Conservation (phyloP, 352 stramenopile species). For the Phytophthora melonis region DNA sequence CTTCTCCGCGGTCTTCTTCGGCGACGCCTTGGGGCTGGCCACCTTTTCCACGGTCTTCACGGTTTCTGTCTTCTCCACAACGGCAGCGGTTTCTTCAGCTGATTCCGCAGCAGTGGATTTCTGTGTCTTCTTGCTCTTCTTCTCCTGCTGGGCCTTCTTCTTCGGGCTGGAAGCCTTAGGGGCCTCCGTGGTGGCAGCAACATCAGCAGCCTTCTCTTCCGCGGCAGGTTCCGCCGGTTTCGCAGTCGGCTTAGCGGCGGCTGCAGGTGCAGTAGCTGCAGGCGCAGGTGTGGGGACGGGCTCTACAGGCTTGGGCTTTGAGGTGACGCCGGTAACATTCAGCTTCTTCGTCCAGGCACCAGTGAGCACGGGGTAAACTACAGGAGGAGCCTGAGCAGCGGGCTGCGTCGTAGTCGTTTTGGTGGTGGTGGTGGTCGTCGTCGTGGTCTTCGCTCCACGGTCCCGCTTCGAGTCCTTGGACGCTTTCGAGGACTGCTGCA, state of each 20-base stretch:
- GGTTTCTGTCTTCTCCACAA: slow-evolving; percentile 36
- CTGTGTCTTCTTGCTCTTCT: slow-evolving; percentile 50
- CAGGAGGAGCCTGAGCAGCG: slow-evolving; percentile 45
- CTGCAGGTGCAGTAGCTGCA: slow-evolving; percentile 17
- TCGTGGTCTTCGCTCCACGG: slow-evolving; percentile 43
- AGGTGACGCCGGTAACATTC: slow-evolving; percentile 53
- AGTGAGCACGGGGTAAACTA: slow-evolving; percentile 67
- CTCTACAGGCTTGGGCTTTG: slow-evolving; percentile 49
- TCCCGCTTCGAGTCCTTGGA: slow-evolving; percentile 61
- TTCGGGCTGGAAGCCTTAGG: slow-evolving; percentile 46
- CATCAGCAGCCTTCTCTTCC: slow-evolving; percentile 23
- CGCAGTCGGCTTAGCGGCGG: slow-evolving; percentile 6
- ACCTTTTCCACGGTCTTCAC: slow-evolving; percentile 42
- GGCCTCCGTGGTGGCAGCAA: slow-evolving; percentile 20
- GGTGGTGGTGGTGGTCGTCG: slow-evolving; percentile 18
- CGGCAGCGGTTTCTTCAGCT: slow-evolving; percentile 20
- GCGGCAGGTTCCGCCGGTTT: slow-evolving; percentile 13
- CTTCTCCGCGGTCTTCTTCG: slow-evolving; percentile 48
- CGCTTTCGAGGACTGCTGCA: slow-evolving; percentile 39
- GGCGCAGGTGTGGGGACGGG: slow-evolving; percentile 26
- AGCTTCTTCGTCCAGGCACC: slow-evolving; percentile 82
- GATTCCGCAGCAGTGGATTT: slow-evolving; percentile 28
- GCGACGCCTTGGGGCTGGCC: slow-evolving; percentile 39
- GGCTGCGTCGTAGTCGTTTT: slow-evolving; percentile 50
- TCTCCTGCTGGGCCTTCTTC: slow-evolving; percentile 58